Base-by-base conservation (phyloP, 371 early-diverging fungal species). In the Umbelopsis sp. region DNA sequence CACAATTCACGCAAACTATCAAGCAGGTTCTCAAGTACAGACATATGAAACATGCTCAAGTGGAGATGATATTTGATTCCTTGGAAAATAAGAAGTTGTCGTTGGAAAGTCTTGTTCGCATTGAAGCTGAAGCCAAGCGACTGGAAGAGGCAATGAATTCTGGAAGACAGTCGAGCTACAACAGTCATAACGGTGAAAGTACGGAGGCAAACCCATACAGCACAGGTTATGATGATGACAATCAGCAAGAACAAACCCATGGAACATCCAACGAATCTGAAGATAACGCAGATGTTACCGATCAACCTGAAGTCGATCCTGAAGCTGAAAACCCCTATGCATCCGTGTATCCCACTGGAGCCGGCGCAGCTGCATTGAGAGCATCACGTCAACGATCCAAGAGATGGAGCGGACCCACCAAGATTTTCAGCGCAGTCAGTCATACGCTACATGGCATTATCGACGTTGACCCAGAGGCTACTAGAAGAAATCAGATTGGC, bases 381-480 rank as follows among this genome's bases (percentile, higher is more conserved):
- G 78, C 76, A 53, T 72, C 76, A 20, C 71, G 63, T 35, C 68
- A 66, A 45, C 66, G 63, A 32, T 74, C 81, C 22, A 76, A 77
- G 53, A 78, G 81, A n/a, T 79, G 87, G 41, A 66, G 75, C 64
- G 71, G 75, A 12, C 81, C 84, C 5, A 77, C 86, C 51, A 80
- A 82, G 25, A 77, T 89, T 35, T 84, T 91, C 63, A 89, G 82
- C 74, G 84, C 89, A 8, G 75, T 91, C 3, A 90, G 93, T 5
- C 88, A 92, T 66, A 91, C 92, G 6, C 74, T 93, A 22, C 91
- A 93, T 71, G 94, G 95, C 1, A 88, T 98, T 63, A 94, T 97
- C 73, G 98, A 97, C 80, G 95, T 94, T 8, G 96, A 98, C 74
- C 97, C 97, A 1, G 96, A 94, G 65, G 89, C 91, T 18, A 92